Percentiles rank a stretch among this genome's conserved stretches.
These are phyloP conservation scores for Zygotorulaspora chibaensis DNA, from an alignment of 805 yeast genomes.

Conservation along the genomic window DNA sequence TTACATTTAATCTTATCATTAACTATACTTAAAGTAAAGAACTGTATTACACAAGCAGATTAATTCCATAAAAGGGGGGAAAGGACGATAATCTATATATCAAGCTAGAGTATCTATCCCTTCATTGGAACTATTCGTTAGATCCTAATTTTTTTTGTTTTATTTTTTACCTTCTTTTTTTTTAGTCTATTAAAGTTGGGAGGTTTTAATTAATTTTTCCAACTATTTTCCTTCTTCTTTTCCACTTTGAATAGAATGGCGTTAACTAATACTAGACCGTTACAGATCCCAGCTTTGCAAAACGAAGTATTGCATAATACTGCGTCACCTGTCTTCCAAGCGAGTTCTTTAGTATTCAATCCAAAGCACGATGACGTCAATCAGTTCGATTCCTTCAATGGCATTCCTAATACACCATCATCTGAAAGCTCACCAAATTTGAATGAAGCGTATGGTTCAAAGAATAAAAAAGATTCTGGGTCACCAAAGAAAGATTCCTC, in stretches of 20 bases:
- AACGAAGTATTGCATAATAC: conserved; percentile 32
- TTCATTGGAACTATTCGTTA: conserved; percentile 8
- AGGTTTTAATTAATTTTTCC: conserved; percentile 22
- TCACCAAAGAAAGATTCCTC: conserved; percentile 25
- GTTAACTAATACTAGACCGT: conserved; percentile 63
- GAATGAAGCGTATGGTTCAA: conserved; percentile 5
- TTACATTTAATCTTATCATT: neutral
- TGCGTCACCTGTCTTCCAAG: conserved; percentile 34
- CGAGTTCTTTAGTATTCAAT: conserved; percentile 25
- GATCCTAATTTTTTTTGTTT: conserved; percentile 6
- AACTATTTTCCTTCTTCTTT: conserved; percentile 10
- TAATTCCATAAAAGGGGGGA: conserved; percentile 10
- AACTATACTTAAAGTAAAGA: neutral
- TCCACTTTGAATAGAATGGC: conserved; percentile 42
- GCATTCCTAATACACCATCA: conserved; percentile 21
- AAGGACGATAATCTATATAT: conserved; percentile 5
- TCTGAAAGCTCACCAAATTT: conserved; percentile 10
- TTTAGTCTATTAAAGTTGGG: conserved; percentile 9
- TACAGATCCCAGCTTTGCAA: conserved; percentile 45
- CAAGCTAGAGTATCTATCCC: conserved; percentile 9
- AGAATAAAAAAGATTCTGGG: conserved; percentile 13
- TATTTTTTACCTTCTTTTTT: conserved; percentile 5
- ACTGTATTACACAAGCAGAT: conserved; percentile 5
- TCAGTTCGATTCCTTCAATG: conserved; percentile 17
- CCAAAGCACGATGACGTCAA: conserved; percentile 14